These are phyloP conservation scores for Pulchroboletus neoregius DNA, from an alignment of 1,284 basidiomycete genomes.

Conservation along the genomic window DNA sequence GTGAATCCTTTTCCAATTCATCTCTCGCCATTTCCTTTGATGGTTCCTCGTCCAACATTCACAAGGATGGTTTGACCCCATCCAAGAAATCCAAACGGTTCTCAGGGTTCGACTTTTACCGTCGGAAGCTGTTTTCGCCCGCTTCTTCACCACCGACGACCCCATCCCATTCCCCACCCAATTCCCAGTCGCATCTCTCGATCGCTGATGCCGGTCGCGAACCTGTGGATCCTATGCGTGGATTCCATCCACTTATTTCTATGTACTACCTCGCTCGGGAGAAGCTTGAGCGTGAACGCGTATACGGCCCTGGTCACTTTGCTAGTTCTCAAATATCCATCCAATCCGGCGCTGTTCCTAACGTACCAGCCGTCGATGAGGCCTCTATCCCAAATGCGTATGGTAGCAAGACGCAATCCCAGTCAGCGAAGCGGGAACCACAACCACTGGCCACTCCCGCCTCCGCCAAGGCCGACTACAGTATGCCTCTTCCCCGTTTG, in stretches of 20 bases:
- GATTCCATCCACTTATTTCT: conserved; percentile 92
- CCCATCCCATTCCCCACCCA: conserved; percentile 48
- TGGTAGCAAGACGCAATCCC: conserved; percentile 27
- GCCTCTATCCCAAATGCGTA: conserved; percentile 15
- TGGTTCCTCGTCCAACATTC: conserved; percentile 35
- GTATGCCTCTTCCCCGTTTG: conserved; percentile 75
- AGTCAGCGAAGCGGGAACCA: conserved; percentile 23
- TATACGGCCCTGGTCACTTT: conserved; percentile 93
- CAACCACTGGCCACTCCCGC: conserved; percentile 12
- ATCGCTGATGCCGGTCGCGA: conserved; percentile 48
- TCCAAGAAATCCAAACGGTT: conserved; percentile 69
- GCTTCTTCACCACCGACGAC: conserved; percentile 56
- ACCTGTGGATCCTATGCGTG: conserved; percentile 78
- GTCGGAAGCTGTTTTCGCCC: conserved; percentile 82
- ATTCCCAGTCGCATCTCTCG: conserved; percentile 49
- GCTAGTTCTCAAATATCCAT: conserved; percentile 79
- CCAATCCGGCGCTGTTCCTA: conserved; percentile 23
- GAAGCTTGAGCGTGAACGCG: conserved; percentile 89
- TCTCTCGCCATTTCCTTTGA: conserved; percentile 67
- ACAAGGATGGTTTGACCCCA: conserved; percentile 39
- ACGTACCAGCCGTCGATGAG: conserved; percentile 26
- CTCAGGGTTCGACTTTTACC: conserved; percentile 94
- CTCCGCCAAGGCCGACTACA: conserved; percentile 63
- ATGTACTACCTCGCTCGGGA: conserved; percentile 96
- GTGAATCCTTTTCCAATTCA: conserved; percentile 58